phyloP scores from a whole-genome alignment of 2,329 filamentous ascomycete species.

The Hypoxylon sp. region DNA sequence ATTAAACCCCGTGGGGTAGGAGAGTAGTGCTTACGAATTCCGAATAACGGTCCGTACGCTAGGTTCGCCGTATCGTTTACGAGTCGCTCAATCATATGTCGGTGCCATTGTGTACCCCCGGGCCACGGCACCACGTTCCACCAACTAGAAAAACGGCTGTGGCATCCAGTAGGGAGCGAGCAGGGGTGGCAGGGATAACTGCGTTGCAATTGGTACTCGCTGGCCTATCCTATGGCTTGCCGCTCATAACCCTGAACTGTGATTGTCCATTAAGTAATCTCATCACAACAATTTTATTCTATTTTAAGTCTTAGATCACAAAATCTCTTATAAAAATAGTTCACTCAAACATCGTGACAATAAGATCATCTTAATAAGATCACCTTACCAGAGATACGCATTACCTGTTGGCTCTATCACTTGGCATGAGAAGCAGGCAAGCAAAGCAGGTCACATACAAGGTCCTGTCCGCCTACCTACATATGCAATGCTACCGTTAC shows the following conservation, averaged over 20 bases:
- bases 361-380: not conserved
- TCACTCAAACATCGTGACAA: not conserved
- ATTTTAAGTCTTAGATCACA: constrained; percentile 19
- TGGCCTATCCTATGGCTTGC: constrained; percentile 24
- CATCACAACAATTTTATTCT: constrained; percentile 17
- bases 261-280: constrained; percentile 12
- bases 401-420: constrained; percentile 9
- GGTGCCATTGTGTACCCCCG: constrained; percentile 10
- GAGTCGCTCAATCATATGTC: constrained; percentile 25
- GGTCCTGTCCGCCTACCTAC: constrained; percentile 25
- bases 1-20: too few species aligned
- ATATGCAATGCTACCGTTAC: constrained; percentile 36
- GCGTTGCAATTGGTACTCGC: constrained; percentile 14
- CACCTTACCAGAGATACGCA: too few species aligned
- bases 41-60: constrained; percentile 13
- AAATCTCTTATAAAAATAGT: not conserved
- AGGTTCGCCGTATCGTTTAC: constrained; percentile 6
- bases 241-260: constrained; percentile 19
- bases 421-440: constrained; percentile 18
- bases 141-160: constrained; percentile 24
- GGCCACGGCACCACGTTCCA: constrained; percentile 15
- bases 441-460: too few species aligned
- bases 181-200: constrained; percentile 21
- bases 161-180: constrained; percentile 15
- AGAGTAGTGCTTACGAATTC: constrained; percentile 34